Evolutionary conservation across 352 stramenopile genomes (phyloP).

Genomic region (Pythium apleroticum): DNA sequence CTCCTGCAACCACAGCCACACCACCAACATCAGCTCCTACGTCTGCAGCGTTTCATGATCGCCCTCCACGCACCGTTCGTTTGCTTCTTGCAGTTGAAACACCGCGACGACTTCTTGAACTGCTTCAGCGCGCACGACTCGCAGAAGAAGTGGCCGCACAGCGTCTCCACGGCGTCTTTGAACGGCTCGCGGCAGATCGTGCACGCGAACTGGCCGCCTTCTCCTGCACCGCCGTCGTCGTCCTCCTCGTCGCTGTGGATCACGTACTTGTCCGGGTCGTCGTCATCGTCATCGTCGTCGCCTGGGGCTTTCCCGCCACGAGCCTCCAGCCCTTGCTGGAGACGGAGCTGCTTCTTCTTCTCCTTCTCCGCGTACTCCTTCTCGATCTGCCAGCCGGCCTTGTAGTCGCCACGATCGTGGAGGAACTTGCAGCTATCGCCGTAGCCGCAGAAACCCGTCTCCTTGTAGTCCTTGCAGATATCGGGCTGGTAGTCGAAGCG

Average conservation of each 20-base stretch:
- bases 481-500: conserved; percentile 98
- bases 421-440: conserved; percentile 97
- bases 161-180: conserved; percentile 93
- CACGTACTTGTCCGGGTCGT: conserved; percentile 65
- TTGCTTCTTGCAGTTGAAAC: conserved; percentile 94
- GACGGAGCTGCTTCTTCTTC: conserved; percentile 81
- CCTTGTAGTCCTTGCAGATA: conserved; percentile 99
- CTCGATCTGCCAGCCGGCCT: conserved; percentile 98
- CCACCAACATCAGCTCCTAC: no score
- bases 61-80: conserved; percentile 74
- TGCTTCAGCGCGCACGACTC: conserved; percentile 90
- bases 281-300: conserved; percentile 53
- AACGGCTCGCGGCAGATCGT: conserved; percentile 94
- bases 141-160: conserved; percentile 97
- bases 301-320: conserved; percentile 22
- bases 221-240: conserved; percentile 25
- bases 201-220: conserved; percentile 90
- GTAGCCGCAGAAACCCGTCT: conserved; percentile 99
- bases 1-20: conserved; percentile 3
- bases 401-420: conserved; percentile 98
- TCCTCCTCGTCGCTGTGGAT: conserved; percentile 54
- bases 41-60: neutral
- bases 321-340: conserved; percentile 49
- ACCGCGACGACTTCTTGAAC: conserved; percentile 82
- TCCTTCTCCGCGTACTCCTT: conserved; percentile 94